Base-by-base conservation (phyloP, 129 eudicot genomes). In the Erigeron canadensis region DNA sequence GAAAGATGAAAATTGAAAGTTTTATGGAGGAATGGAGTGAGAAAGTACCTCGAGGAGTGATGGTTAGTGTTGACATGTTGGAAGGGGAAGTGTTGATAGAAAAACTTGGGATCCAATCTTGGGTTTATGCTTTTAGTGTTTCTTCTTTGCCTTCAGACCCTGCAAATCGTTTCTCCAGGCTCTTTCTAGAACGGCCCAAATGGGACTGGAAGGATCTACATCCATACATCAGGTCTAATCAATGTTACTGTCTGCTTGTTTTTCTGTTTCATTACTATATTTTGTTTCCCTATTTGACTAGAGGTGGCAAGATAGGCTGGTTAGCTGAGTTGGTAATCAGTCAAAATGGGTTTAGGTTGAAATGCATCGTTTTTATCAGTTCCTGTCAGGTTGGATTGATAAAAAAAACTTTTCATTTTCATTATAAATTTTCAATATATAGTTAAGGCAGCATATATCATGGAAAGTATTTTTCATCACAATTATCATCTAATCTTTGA, bases 141-240 rank as follows among this genome's bases (percentile, higher is more conserved):
- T 84, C 86, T 65, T 90, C 94, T 81, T 84, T 95, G 62, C 99
- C 99, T 0, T 88, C 86, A 42, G 69, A 81, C 15, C 99, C 97
- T 42, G 84, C 84, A 1, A 89, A 85, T 73, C 96, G 99, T 4
- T 95, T 95, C 67, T 63, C 86, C 8, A 70, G 81, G 63, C 91
- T 95, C 10, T 95, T 88, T 65, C 77, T 44, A 58, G 94, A 86
- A 88, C 77, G 94, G 70, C 73, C 86, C 37, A 95, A 83, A 71
- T 95, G 97, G 97, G 99, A 95, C 10, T 87, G 94, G 99, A 95
- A 88, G 81, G 99, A 95, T 77, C 81, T 90, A 10, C 87, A 90
- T 69, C 91, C 97, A 50, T 94, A 84, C 74, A 87, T 94, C 81
- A 86, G 99, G 99, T 90, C 16, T 46, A 40, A 54, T 70, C n/a